phyloP scores from a whole-genome alignment of 2,329 filamentous ascomycete genomes.

The Fusarium chaquense region DNA sequence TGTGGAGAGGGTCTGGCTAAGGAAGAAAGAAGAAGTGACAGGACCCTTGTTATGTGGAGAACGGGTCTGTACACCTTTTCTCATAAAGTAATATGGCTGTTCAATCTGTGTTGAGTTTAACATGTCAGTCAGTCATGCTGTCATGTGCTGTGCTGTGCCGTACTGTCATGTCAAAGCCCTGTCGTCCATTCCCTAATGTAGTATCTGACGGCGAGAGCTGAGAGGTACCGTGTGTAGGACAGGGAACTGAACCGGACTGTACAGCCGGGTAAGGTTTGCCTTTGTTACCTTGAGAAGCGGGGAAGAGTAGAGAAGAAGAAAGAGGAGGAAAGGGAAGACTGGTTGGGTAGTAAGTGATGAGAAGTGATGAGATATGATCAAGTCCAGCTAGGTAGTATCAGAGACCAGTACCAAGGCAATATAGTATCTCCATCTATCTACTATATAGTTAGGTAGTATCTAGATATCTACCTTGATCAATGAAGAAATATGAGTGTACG shows the following conservation, averaged over 20 bases:
- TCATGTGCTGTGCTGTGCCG: constrained; percentile 10
- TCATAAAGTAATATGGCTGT: not conserved
- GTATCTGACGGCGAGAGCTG: constrained; percentile 17
- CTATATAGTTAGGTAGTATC: too few species aligned
- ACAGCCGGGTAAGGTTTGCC: constrained; percentile 7
- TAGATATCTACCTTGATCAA: not conserved
- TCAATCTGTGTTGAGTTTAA: not conserved
- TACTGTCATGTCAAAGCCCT: constrained; percentile 8
- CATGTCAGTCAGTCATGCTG: not conserved
- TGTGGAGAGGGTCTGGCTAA: constrained; percentile 34
- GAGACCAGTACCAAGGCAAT: not conserved
- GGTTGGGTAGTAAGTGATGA: not conserved
- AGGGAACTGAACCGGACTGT: constrained; percentile 8
- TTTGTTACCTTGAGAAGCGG: not conserved
- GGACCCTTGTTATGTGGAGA: constrained; percentile 38
- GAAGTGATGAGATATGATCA: not conserved
- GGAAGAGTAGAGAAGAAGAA: not conserved
- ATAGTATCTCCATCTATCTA: not conserved
- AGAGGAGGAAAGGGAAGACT: too few species aligned
- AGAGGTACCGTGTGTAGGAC: not conserved
- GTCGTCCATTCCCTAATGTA: constrained; percentile 1
- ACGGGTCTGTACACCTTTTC: constrained; percentile 40
- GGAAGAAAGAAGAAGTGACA: constrained; percentile 23
- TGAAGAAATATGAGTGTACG: not conserved
- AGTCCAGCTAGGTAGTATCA: not conserved